Evolutionary conservation across 495 filamentous ascomycete genomes (phyloP).

Genomic region (Aspergillus sclerotiicarbonarius): DNA sequence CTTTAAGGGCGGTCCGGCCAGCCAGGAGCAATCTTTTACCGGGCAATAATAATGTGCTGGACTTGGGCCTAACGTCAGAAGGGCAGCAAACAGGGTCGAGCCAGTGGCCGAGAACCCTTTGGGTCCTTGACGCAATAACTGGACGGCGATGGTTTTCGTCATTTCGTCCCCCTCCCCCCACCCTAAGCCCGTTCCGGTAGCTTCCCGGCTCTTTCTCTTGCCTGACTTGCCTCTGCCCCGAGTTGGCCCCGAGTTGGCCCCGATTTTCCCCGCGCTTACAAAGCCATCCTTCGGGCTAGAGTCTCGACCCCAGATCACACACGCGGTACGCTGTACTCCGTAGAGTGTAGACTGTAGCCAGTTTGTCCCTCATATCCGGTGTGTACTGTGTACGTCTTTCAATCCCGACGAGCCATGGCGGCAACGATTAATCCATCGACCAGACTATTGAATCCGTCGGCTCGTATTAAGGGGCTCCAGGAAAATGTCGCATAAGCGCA

Average conservation of each 20-base stretch:
- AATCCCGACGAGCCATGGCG: too few relatives aligned
- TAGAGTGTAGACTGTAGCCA: too few relatives aligned
- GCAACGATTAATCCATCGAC: not conserved
- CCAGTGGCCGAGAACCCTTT: not conserved
- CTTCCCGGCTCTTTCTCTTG: not conserved
- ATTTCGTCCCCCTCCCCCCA: not conserved
- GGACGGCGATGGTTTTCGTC: constrained; percentile 3
- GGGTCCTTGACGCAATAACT: constrained; percentile 5
- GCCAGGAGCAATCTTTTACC: constrained; percentile 8
- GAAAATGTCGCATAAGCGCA: not conserved
- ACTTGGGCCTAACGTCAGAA: not conserved
- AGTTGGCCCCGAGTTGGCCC: constrained; percentile 1
- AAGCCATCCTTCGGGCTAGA: not conserved
- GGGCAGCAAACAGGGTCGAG: constrained; percentile 5
- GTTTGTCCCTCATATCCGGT: too few relatives aligned
- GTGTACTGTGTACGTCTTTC: not conserved
- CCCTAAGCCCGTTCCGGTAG: not conserved
- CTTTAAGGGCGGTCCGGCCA: not conserved
- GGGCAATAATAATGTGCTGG: not conserved
- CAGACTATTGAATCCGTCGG: not conserved
- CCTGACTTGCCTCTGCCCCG: not conserved
- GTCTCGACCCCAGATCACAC: not conserved
- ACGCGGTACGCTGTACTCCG: too few relatives aligned
- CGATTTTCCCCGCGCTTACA: constrained; percentile 1
- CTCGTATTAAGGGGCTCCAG: not conserved